A percentile compares a stretch with the other conserved stretches of the same genome.
Evolutionary conservation across 805 yeast species (phyloP).

Genomic region (Candida boleticola): DNA sequence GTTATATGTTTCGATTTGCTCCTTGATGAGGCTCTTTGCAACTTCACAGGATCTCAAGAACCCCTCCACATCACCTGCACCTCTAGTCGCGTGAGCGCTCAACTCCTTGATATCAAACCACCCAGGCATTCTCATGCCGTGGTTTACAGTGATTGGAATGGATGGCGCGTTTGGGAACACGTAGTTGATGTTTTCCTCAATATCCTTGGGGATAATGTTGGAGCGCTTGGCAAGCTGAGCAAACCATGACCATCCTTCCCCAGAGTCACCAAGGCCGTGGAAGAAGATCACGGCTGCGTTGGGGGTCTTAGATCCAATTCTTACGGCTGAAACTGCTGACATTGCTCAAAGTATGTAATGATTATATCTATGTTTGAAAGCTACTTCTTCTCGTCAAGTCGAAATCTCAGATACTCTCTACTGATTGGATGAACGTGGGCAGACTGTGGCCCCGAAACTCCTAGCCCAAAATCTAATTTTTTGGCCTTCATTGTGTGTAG

Average conservation of each 20-base stretch:
- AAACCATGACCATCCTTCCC: constrained; percentile 84
- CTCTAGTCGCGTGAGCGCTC: not conserved
- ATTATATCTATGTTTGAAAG: too few species aligned
- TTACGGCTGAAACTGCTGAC: constrained; percentile 18
- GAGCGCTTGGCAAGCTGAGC: constrained; percentile 57
- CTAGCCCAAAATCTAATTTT: too few species aligned
- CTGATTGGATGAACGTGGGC: too few species aligned
- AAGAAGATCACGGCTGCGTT: constrained; percentile 64
- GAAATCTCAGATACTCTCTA: too few species aligned
- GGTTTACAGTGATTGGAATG: constrained; percentile 64
- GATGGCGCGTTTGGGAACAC: constrained; percentile 91
- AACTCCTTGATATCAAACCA: constrained; percentile 77
- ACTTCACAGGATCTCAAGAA: constrained; percentile 47
- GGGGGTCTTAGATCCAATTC: constrained; percentile 24
- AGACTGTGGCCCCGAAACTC: too few species aligned
- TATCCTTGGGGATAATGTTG: constrained; percentile 41
- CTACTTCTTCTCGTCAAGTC: too few species aligned
- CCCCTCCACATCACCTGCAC: constrained; percentile 51
- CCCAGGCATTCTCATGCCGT: constrained; percentile 67
- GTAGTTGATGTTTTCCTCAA: constrained; percentile 50
- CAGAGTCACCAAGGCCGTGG: constrained; percentile 93
- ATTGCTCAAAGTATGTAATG: too few species aligned
- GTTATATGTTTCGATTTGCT: constrained; percentile 49
- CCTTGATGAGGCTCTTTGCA: constrained; percentile 46
- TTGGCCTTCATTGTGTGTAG: too few species aligned